phyloP scores from a whole-genome alignment of 371 early-diverging fungal species.

The Saksenaea vasiformis region DNA sequence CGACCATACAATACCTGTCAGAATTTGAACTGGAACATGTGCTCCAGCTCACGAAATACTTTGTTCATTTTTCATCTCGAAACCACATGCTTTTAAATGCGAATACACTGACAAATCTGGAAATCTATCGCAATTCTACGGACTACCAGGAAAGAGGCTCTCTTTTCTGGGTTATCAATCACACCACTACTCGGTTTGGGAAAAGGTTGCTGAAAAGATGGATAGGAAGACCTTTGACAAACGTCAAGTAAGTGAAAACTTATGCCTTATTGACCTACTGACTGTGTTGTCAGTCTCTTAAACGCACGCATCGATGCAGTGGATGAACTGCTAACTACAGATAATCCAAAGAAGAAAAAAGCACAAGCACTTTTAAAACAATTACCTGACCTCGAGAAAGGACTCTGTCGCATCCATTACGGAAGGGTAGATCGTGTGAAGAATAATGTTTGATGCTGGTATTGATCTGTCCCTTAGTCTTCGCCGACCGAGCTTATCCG shows the following conservation, averaged over 20 bases:
- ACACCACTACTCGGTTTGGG: conserved; percentile 77
- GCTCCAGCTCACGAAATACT: conserved; percentile 58
- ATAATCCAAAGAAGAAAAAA: conserved; percentile 26
- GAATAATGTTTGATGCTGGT: not conserved
- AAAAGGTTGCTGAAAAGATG: conserved; percentile 76
- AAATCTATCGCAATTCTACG: conserved; percentile 70
- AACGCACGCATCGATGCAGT: conserved; percentile 71
- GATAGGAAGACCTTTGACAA: conserved; percentile 75
- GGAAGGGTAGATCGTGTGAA: conserved; percentile 43
- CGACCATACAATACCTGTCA: conserved; percentile 61
- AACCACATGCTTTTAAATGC: conserved; percentile 78
- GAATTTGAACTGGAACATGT: conserved; percentile 65
- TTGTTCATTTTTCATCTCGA: conserved; percentile 66
- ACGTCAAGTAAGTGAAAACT: conserved; percentile 28
- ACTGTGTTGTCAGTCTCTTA: conserved; percentile 44
- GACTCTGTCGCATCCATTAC: conserved; percentile 74
- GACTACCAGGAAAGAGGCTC: conserved; percentile 55
- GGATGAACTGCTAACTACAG: conserved; percentile 57
- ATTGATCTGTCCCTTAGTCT: conserved; percentile 44
- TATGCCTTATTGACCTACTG: not conserved
- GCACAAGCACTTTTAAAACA: conserved; percentile 35
- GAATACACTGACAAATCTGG: conserved; percentile 74
- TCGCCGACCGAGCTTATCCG: conserved; percentile 62
- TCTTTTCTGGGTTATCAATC: conserved; percentile 67
- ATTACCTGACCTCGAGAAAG: conserved; percentile 77